phyloP scores from a whole-genome alignment of 208 protist species.

The Trypanosoma platydactyli region DNA sequence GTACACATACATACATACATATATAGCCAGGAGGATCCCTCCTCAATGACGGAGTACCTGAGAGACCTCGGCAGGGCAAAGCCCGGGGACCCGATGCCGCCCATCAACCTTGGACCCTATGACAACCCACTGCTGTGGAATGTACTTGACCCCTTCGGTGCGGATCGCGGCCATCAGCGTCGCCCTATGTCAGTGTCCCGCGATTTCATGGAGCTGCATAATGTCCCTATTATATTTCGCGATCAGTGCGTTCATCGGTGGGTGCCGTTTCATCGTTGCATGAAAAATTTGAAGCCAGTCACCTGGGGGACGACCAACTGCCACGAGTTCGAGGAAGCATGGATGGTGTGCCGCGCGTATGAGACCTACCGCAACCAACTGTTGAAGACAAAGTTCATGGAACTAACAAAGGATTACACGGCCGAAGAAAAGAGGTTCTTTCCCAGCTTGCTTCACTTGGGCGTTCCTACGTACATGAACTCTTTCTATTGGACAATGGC shows the following conservation, averaged over 20 bases:
- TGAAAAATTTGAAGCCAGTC: slow-evolving; percentile 84
- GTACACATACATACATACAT: slow-evolving; percentile 15
- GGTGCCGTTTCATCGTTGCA: slow-evolving; percentile 81
- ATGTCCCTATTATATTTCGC: slow-evolving; percentile 84
- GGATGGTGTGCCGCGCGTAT: slow-evolving; percentile 86
- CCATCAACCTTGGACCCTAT: slow-evolving; percentile 88
- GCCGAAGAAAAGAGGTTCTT: slow-evolving; percentile 91
- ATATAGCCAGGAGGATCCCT: slow-evolving; percentile 11
- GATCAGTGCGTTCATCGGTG: slow-evolving; percentile 91
- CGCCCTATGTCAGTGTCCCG: slow-evolving; percentile 88
- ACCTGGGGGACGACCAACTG: slow-evolving; percentile 88
- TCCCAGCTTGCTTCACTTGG: slow-evolving; percentile 79
- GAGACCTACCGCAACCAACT: slow-evolving; percentile 88
- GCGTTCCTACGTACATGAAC: slow-evolving; percentile 76
- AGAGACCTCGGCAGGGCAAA: slow-evolving; percentile 59
- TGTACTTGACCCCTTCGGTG: slow-evolving; percentile 88
- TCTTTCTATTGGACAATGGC: slow-evolving; percentile 87
- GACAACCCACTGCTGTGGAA: slow-evolving; percentile 92
- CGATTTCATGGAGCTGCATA: slow-evolving; percentile 87
- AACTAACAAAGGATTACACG: slow-evolving; percentile 90
- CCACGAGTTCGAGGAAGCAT: slow-evolving; percentile 89
- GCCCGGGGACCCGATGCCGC: slow-evolving; percentile 62
- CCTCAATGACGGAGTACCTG: slow-evolving; percentile 84
- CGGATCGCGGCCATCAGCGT: slow-evolving; percentile 89
- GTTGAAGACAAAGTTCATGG: slow-evolving; percentile 90